Conservation (phyloP, 441 rosid species). For the Adansonia gregorii region DNA sequence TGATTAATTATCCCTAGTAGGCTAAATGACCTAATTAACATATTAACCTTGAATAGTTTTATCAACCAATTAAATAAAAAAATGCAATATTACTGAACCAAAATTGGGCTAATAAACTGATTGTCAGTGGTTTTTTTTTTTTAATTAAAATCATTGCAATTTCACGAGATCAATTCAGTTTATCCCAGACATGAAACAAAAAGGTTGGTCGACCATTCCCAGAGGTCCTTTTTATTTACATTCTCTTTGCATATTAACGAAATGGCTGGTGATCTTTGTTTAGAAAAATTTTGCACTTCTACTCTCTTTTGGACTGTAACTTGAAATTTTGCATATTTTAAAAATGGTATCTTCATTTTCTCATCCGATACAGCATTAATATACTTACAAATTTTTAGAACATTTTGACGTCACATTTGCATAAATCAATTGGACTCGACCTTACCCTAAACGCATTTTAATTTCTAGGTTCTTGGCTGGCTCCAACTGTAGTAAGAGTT, state of each 20-base stretch:
- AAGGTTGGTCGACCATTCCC: conserved; percentile 1
- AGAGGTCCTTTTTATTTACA: not conserved
- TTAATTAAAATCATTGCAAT: not conserved
- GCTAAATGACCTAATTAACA: not conserved
- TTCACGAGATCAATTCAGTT: not conserved
- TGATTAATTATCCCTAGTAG: not conserved
- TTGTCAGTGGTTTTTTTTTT: too few species aligned
- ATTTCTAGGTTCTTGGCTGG: not conserved
- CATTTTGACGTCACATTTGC: too few species aligned
- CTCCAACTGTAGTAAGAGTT: not conserved
- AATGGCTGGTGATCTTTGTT: not conserved
- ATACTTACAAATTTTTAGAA: too few species aligned
- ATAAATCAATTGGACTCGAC: not conserved
- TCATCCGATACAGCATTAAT: too few species aligned
- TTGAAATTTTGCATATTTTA: too few species aligned
- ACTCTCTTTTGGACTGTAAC: not conserved
- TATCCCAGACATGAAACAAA: not conserved
- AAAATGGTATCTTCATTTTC: too few species aligned
- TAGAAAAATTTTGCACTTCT: not conserved
- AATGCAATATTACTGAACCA: too few species aligned
- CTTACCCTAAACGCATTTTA: not conserved
- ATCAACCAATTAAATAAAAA: not conserved
- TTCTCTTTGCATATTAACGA: not conserved
- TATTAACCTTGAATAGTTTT: not conserved
- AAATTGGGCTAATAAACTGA: too few species aligned